Evolutionary conservation across 495 filamentous ascomycete genomes (phyloP).

Genomic region (Astrothelium subdiscretum): DNA sequence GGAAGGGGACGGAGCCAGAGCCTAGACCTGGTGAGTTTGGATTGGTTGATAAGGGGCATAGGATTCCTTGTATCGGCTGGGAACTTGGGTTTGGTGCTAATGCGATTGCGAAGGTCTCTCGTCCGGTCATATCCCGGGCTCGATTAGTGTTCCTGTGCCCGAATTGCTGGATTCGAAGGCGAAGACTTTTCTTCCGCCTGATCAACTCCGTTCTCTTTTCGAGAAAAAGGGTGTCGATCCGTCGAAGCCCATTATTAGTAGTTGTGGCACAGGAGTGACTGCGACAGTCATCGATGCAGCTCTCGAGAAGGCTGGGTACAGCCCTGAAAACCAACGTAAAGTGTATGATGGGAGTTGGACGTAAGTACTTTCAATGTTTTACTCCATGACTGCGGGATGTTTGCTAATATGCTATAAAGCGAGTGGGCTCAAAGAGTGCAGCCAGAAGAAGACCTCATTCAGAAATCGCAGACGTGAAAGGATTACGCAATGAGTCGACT

Average conservation of each 20-base stretch:
- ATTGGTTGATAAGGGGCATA: background rate
- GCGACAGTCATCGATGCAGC: conserved; percentile 89
- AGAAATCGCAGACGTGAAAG: conserved; percentile 7
- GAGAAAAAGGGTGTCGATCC: conserved; percentile 64
- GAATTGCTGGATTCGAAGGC: conserved; percentile 70
- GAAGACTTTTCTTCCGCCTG: conserved; percentile 62
- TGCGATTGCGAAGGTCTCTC: conserved; percentile 40
- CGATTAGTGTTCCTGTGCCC: conserved; percentile 70
- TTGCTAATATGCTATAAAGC: background rate
- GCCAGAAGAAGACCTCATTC: conserved; percentile 14
- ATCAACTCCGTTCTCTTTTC: conserved; percentile 66
- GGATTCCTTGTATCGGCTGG: background rate
- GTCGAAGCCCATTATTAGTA: conserved; percentile 73
- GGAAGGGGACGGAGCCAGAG: conserved; percentile 73
- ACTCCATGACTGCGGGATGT: background rate
- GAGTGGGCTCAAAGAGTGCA: conserved; percentile 22
- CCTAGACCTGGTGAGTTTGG: conserved; percentile 49
- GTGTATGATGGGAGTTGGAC: conserved; percentile 98
- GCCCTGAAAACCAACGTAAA: conserved; percentile 43
- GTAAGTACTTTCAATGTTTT: background rate
- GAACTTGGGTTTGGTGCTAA: background rate
- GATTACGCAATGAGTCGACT: background rate
- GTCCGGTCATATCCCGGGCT: conserved; percentile 84
- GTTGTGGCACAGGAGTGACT: conserved; percentile 89
- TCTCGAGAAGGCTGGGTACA: conserved; percentile 63